Evolutionary conservation across 164 flowering plant genomes (phyloP).

Genomic region (Nymphaea thermarum): DNA sequence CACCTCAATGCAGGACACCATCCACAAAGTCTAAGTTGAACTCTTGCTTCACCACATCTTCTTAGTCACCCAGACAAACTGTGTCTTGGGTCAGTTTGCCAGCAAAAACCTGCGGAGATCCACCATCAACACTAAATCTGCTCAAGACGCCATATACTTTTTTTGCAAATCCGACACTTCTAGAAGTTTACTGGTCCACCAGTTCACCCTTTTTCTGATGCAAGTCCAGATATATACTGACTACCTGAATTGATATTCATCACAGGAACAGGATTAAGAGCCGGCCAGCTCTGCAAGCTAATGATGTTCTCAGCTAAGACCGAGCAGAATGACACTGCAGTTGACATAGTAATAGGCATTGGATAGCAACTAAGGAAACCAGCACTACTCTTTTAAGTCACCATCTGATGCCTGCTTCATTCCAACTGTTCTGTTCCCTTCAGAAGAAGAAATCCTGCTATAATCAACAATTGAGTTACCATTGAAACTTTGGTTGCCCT

Average conservation of each 20-base stretch:
- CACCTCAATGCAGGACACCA: constrained; percentile 5
- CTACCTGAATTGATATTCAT: constrained; percentile 13
- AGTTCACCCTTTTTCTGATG: constrained; percentile 15
- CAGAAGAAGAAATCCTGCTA: constrained; percentile 25
- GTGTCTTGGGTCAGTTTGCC: constrained; percentile 20
- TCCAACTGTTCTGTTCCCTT: constrained; percentile 24
- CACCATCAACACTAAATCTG: constrained; percentile 48
- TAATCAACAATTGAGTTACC: constrained; percentile 25
- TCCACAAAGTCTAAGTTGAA: constrained; percentile 28
- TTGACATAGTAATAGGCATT: constrained; percentile 21
- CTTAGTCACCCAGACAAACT: constrained; percentile 13
- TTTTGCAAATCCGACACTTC: constrained; percentile 40
- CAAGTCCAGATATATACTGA: constrained; percentile 18
- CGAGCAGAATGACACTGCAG: constrained; percentile 29
- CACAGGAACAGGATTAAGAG: constrained; percentile 17
- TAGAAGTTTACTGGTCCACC: constrained; percentile 28
- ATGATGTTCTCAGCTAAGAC: constrained; percentile 20
- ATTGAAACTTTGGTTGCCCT: constrained; percentile 25
- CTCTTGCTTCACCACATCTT: constrained; percentile 45
- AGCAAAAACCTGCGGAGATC: constrained; percentile 11
- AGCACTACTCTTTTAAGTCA: constrained; percentile 18
- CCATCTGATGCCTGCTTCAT: constrained; percentile 22
- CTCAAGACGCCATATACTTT: constrained; percentile 39
- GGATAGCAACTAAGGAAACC: constrained; percentile 28
- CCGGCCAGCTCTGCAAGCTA: constrained; percentile 14